Evolutionary conservation across 331 rosid species (phyloP), one percentile per base, ranked within the genome.

Genomic region (Quercus phellos): DNA sequence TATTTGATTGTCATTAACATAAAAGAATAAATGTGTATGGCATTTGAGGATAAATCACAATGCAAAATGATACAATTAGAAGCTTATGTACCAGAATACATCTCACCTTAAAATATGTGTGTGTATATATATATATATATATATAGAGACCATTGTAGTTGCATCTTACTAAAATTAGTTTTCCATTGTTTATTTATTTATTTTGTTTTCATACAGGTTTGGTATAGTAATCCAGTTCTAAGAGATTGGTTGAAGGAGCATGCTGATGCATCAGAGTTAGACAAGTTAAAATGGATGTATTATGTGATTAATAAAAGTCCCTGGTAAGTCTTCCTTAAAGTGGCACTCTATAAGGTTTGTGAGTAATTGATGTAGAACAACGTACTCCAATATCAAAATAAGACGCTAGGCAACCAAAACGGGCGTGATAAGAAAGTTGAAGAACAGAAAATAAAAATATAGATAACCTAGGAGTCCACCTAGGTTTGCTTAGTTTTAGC

Each of bases 191-290:
- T n/a, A 74, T 68, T 75, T 27, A 46, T 46, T 46, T 46, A 46
- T 24, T 73, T 22, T 24, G 72, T 74, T 78, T 73, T 34, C 50
- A 63, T 70, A 58, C 89, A 94, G 99, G 86, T 87, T 60, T 92
- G 98, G 97, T 81, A 83, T 86, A 85, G 94, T 77, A 94, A 92
- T 84, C 97, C 97, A 26, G 87, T 54, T 86, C 81, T 92, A 61
- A 84, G 92, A 86, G 96, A 91, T 80, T 94, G 99, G 98, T 79
- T 94, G 83, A 87, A 90, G 87, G 78, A 86, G 85, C 90, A 86
- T 78, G 91, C 90, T 34, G 88, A 77, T 84, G 78, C 82, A 72
- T 90, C 99, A 29, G 90, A 91, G 70, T 75, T 94, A 61, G 92
- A 91, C 82, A 84, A 90, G 80, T 82, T 94, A 83, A 94, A 94